A percentile compares a stretch with the other conserved stretches of the same genome.
phyloP scores from a whole-genome alignment of 495 filamentous ascomycete genomes.

The Penicillium malachiteum region DNA sequence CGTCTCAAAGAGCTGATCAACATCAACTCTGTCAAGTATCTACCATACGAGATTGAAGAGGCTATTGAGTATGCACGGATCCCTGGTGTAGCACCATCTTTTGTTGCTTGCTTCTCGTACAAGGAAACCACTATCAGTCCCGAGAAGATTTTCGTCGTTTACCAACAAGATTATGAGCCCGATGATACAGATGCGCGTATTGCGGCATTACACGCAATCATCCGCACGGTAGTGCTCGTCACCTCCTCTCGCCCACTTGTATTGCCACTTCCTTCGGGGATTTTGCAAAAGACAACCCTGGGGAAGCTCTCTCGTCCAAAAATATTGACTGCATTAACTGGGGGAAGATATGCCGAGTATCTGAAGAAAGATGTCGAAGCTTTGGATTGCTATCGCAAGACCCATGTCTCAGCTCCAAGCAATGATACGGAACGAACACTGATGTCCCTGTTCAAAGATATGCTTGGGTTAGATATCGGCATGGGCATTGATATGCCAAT shows the following conservation, averaged over 20 bases:
- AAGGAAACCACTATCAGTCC: conserved; percentile 21
- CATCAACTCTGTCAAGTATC: conserved; percentile 53
- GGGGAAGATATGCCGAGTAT: background rate
- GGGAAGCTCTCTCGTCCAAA: background rate
- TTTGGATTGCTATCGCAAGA: background rate
- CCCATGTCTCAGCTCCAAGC: background rate
- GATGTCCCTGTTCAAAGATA: conserved; percentile 17
- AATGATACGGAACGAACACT: conserved; percentile 12
- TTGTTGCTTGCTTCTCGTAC: background rate
- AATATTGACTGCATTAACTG: background rate
- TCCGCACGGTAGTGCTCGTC: conserved; percentile 8
- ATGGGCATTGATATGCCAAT: conserved; percentile 27
- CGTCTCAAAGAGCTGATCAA: conserved; percentile 55
- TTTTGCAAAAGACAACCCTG: background rate
- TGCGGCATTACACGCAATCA: conserved; percentile 8
- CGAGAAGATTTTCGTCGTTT: conserved; percentile 38
- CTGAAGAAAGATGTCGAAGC: background rate
- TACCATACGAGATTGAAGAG: conserved; percentile 9
- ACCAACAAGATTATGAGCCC: conserved; percentile 17
- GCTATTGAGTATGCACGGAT: background rate
- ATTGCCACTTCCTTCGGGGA: background rate
- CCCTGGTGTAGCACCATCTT: background rate
- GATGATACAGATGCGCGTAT: conserved; percentile 11
- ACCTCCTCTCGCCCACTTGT: background rate
- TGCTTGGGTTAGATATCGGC: conserved; percentile 14